Percentiles rank a stretch among this genome's conserved stretches.
These are phyloP conservation scores for Neurospora sp. DNA, from an alignment of 495 filamentous ascomycete species.

Conservation along the genomic window DNA sequence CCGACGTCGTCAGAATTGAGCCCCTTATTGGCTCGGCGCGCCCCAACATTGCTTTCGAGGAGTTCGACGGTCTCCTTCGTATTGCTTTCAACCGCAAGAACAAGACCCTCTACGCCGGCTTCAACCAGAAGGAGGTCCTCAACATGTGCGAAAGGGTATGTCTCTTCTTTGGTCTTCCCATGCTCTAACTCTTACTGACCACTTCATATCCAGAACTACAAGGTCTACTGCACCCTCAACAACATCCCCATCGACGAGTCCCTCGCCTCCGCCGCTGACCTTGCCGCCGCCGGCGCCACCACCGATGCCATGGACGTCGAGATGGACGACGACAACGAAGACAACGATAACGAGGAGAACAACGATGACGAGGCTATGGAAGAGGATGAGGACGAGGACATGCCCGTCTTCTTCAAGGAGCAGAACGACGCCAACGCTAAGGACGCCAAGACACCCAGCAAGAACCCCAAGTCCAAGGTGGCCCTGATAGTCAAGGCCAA, in stretches of 20 bases:
- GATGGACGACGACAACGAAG: slow-evolving; percentile 37
- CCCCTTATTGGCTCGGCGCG: slow-evolving; percentile 47
- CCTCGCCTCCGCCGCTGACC: slow-evolving; percentile 25
- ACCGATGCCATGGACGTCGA: slow-evolving; percentile 50
- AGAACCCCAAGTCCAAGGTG: slow-evolving; percentile 60
- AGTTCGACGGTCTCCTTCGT: slow-evolving; percentile 85
- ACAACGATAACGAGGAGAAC: slow-evolving; percentile 43
- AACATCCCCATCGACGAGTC: slow-evolving; percentile 69
- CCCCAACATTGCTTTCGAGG: slow-evolving; percentile 75
- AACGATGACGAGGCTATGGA: slow-evolving; percentile 28
- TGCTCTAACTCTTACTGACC: neutral
- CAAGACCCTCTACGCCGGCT: slow-evolving; percentile 59
- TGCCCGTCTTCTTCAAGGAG: slow-evolving; percentile 72
- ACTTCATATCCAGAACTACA: slow-evolving; percentile 49
- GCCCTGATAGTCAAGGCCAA: slow-evolving; percentile 70
- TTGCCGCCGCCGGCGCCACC: slow-evolving; percentile 41
- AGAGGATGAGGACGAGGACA: slow-evolving; percentile 37
- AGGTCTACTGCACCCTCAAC: slow-evolving; percentile 79
- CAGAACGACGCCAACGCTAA: slow-evolving; percentile 38
- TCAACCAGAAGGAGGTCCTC: slow-evolving; percentile 68
- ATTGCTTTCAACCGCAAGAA: slow-evolving; percentile 63
- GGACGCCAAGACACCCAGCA: slow-evolving; percentile 35
- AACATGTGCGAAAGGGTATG: slow-evolving; percentile 56
- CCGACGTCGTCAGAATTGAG: slow-evolving; percentile 37
- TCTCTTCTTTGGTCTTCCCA: neutral